phyloP scores from a whole-genome alignment of 768 basidiomycete species.

The Trametes cubensis region DNA sequence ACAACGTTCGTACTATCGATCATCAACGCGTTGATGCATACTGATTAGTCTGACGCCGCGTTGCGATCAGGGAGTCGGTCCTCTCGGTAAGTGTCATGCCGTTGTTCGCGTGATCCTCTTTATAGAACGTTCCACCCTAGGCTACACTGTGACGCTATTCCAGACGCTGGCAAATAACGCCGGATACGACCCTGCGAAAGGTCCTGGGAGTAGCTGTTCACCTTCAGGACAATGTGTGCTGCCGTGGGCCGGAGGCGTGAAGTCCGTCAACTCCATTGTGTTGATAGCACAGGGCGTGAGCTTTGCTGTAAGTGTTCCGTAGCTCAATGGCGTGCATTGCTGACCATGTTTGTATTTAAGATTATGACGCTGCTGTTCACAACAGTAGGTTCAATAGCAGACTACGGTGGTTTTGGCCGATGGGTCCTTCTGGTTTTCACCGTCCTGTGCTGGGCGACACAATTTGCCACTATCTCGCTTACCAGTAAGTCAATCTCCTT shows the following conservation, averaged over 20 bases:
- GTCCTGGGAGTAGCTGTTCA: slow-evolving; percentile 70
- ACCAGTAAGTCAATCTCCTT: slow-evolving; percentile 50
- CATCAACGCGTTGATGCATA: not conserved
- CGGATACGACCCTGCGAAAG: slow-evolving; percentile 70
- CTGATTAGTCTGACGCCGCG: slow-evolving; percentile 11
- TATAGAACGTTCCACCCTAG: slow-evolving; percentile 17
- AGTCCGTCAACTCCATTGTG: slow-evolving; percentile 73
- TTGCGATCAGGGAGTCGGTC: slow-evolving; percentile 61
- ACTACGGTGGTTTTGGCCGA: slow-evolving; percentile 75
- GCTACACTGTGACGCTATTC: slow-evolving; percentile 75
- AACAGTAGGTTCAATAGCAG: slow-evolving; percentile 68
- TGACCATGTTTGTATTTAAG: slow-evolving; percentile 25
- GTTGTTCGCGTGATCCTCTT: slow-evolving; percentile 5
- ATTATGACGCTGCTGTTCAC: slow-evolving; percentile 84
- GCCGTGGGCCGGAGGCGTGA: slow-evolving; percentile 75
- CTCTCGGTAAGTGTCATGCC: slow-evolving; percentile 42
- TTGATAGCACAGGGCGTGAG: slow-evolving; percentile 77
- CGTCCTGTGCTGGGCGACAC: slow-evolving; percentile 76
- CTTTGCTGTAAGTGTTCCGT: slow-evolving; percentile 56
- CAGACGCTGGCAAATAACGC: slow-evolving; percentile 71
- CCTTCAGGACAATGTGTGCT: slow-evolving; percentile 69
- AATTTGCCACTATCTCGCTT: slow-evolving; percentile 77
- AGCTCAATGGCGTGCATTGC: not conserved
- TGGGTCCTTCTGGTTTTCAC: slow-evolving; percentile 76
- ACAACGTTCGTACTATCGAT: slow-evolving; percentile 53